These are phyloP conservation scores for Odontarrhena argentea DNA, from an alignment of 345 rosid genomes.

Conservation along the genomic window DNA sequence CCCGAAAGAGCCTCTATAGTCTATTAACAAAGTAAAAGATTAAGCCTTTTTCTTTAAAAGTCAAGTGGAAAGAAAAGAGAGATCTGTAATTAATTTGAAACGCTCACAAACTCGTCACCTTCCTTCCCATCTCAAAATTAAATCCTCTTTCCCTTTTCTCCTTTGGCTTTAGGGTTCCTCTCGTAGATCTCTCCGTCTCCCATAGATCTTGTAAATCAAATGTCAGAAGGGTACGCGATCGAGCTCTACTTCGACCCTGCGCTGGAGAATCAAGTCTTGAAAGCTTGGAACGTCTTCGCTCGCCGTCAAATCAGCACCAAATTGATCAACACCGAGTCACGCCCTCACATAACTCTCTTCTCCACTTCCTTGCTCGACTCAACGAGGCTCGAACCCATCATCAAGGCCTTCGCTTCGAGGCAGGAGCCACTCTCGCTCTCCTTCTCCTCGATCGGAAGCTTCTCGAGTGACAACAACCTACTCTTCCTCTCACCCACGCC, in stretches of 20 bases:
- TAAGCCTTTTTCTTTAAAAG: too few species aligned
- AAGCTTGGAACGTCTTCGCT: conserved; percentile 98
- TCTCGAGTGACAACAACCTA: conserved; percentile 61
- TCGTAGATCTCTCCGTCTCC: conserved; percentile 23
- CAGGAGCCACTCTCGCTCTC: conserved; percentile 72
- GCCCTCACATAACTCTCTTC: conserved; percentile 91
- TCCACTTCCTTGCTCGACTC: conserved; percentile 61
- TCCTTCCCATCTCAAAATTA: too few species aligned
- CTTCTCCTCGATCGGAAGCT: conserved; percentile 71
- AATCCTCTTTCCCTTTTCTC: too few species aligned
- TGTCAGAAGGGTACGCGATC: conserved; percentile 83
- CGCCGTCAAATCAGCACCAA: conserved; percentile 97
- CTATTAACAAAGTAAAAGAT: too few species aligned
- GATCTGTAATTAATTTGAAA: too few species aligned
- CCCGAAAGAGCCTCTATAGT: too few species aligned
- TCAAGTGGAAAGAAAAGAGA: too few species aligned
- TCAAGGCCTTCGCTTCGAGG: conserved; percentile 63
- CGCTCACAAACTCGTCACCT: too few species aligned
- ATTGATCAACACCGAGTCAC: conserved; percentile 88
- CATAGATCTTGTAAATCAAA: conserved; percentile 30
- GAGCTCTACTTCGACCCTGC: conserved; percentile 98
- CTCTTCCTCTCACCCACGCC: conserved; percentile 85
- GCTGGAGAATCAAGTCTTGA: conserved; percentile 90
- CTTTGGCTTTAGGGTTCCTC: neutral
- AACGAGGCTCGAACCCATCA: conserved; percentile 63